These are phyloP conservation scores for Penicillium corylophilum DNA, from an alignment of 2,329 filamentous ascomycete species.

Conservation along the genomic window DNA sequence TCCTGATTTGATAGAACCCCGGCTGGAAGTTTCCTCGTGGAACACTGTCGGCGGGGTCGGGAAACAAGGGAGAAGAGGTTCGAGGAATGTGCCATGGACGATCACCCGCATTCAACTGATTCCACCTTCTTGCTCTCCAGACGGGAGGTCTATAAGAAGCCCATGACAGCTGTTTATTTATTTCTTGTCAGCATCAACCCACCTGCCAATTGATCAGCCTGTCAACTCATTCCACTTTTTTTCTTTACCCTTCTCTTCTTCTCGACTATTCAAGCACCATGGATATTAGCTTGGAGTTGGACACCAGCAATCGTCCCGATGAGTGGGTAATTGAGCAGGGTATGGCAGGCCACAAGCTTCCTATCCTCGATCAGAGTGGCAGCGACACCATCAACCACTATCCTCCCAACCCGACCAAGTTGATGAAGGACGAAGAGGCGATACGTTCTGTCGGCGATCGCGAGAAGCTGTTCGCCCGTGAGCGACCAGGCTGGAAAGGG, in stretches of 20 bases:
- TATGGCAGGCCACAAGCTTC: constrained; percentile 47
- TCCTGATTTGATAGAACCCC: background rate
- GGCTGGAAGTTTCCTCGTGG: background rate
- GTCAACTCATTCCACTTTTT: background rate
- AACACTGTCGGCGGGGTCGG: background rate
- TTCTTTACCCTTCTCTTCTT: background rate
- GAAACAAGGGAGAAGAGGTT: background rate
- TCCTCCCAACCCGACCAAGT: constrained; percentile 24
- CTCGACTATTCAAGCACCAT: background rate
- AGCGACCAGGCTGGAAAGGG: constrained; percentile 50
- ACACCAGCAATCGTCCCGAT: constrained; percentile 38
- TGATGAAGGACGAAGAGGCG: constrained; percentile 43
- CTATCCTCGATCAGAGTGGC: constrained; percentile 49
- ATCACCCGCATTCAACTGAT: background rate
- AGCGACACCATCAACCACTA: constrained; percentile 32
- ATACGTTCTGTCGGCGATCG: constrained; percentile 44
- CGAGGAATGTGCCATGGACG: background rate
- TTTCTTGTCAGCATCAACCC: background rate
- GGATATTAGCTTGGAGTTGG: constrained; percentile 1
- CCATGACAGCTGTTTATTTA: background rate
- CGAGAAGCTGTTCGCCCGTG: constrained; percentile 42
- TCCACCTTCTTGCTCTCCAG: background rate
- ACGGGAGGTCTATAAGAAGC: background rate
- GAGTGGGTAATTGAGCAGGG: constrained; percentile 58
- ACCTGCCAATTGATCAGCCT: background rate